A percentile compares a stretch with the other conserved stretches of the same genome.
Conservation (phyloP, 176 grass and related monocot species). For the Eragrostis curvula region DNA sequence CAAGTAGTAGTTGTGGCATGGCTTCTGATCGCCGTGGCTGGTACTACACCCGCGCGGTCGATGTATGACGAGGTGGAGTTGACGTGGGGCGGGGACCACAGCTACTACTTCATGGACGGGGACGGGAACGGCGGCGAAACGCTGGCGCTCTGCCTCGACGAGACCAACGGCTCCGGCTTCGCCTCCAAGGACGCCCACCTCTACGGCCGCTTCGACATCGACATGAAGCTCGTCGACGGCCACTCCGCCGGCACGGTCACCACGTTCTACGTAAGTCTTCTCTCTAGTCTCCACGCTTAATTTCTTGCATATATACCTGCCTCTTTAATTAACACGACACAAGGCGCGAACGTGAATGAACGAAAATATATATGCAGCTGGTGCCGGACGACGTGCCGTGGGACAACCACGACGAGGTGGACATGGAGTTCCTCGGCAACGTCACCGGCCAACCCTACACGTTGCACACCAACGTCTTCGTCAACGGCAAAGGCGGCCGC, state of each 20-base stretch:
- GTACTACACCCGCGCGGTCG: not conserved
- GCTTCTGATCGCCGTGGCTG: not conserved
- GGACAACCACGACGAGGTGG: conserved; percentile 71
- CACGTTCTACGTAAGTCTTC: conserved; percentile 69
- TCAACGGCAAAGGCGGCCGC: conserved; percentile 53
- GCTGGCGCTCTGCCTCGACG: conserved; percentile 48
- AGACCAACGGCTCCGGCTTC: conserved; percentile 63
- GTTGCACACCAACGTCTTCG: conserved; percentile 77
- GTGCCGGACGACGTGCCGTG: conserved; percentile 38
- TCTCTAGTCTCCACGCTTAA: not conserved
- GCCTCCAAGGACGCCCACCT: conserved; percentile 51
- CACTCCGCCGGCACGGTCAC: conserved; percentile 86
- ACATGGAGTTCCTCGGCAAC: conserved; percentile 84
- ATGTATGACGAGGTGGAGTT: conserved; percentile 26
- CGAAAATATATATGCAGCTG: conserved; percentile 25
- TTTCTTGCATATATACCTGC: not conserved
- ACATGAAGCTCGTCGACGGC: conserved; percentile 63
- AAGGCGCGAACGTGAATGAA: not conserved
- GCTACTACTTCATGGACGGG: conserved; percentile 36
- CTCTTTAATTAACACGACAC: too few species aligned
- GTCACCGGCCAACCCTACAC: conserved; percentile 68
- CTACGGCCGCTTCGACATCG: conserved; percentile 67
- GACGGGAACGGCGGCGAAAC: not conserved
- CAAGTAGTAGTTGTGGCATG: not conserved
- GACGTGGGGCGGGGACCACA: conserved; percentile 50